phyloP scores from a whole-genome alignment of 768 basidiomycete species.

The Hemileccinum rubropunctum region DNA sequence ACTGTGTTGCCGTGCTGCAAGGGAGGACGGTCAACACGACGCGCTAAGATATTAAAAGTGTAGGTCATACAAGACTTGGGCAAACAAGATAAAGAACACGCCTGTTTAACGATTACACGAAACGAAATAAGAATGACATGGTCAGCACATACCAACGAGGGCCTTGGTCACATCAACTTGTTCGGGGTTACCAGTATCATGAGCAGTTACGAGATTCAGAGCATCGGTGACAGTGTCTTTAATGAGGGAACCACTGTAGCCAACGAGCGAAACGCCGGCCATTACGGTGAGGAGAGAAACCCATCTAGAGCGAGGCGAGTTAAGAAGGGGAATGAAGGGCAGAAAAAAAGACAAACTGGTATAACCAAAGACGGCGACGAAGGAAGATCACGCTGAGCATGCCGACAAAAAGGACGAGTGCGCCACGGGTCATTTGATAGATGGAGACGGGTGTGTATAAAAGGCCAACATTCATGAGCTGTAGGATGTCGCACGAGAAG shows the following conservation, averaged over 20 bases:
- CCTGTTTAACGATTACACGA: slow-evolving; percentile 44
- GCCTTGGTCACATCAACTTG: slow-evolving; percentile 66
- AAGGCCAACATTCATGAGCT: slow-evolving; percentile 93
- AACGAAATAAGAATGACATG: slow-evolving; percentile 13
- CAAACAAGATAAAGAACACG: slow-evolving; percentile 88
- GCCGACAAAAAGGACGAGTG: slow-evolving; percentile 92
- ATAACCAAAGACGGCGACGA: slow-evolving; percentile 76
- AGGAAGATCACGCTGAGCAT: slow-evolving; percentile 90
- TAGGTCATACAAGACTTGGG: slow-evolving; percentile 81
- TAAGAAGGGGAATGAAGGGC: slow-evolving; percentile 2
- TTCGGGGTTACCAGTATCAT: slow-evolving; percentile 40
- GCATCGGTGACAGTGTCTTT: slow-evolving; percentile 65
- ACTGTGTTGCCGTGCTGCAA: slow-evolving; percentile 81
- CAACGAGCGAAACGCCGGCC: slow-evolving; percentile 78
- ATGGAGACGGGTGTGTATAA: slow-evolving; percentile 96
- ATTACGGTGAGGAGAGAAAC: slow-evolving; percentile 86
- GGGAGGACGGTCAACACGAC: slow-evolving; percentile 1
- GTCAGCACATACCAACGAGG: slow-evolving; percentile 54
- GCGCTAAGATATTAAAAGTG: not conserved
- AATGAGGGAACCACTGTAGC: slow-evolving; percentile 84
- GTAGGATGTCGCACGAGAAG: slow-evolving; percentile 11
- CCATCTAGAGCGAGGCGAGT: slow-evolving; percentile 59
- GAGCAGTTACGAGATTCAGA: slow-evolving; percentile 18
- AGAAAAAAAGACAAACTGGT: slow-evolving; percentile 60
- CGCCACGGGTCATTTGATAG: slow-evolving; percentile 95